These are phyloP conservation scores for Claviceps maximensis DNA, from an alignment of 2,329 filamentous ascomycete genomes.

Conservation along the genomic window DNA sequence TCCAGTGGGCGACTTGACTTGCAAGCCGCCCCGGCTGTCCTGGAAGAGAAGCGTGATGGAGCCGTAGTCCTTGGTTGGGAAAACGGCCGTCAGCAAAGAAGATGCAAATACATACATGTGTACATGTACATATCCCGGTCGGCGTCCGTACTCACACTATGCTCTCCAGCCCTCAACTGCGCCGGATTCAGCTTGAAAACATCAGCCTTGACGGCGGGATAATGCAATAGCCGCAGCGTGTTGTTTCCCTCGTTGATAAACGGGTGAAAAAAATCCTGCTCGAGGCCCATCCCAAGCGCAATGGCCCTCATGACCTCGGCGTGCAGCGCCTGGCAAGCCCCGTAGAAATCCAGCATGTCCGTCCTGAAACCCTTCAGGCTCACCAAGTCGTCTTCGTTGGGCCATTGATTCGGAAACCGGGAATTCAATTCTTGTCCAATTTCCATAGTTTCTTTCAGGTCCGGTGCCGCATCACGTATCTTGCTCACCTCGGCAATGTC, in stretches of 20 bases:
- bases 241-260: slow-evolving; percentile 61
- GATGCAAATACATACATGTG: too few relatives aligned
- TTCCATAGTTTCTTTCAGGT: slow-evolving; percentile 53
- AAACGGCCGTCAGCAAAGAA: not conserved
- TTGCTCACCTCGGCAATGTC: slow-evolving; percentile 44
- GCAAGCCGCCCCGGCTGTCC: slow-evolving; percentile 40
- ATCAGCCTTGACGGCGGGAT: slow-evolving; percentile 52
- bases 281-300: slow-evolving; percentile 64
- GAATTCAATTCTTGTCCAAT: slow-evolving; percentile 48
- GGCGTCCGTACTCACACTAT: slow-evolving; percentile 35
- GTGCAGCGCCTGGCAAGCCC: slow-evolving; percentile 62
- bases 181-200: slow-evolving; percentile 54
- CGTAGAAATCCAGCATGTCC: slow-evolving; percentile 64
- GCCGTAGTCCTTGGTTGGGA: slow-evolving; percentile 38
- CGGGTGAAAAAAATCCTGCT: slow-evolving; percentile 59
- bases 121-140: not conserved
- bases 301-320: slow-evolving; percentile 72
- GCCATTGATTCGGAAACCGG: slow-evolving; percentile 68
- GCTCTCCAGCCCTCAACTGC: slow-evolving; percentile 65
- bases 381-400: slow-evolving; percentile 26
- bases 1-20: slow-evolving; percentile 56
- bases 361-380: slow-evolving; percentile 46
- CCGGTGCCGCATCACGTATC: slow-evolving; percentile 44
- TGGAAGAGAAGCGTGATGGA: slow-evolving; percentile 51
- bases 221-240: slow-evolving; percentile 62